A percentile compares a stretch with the other conserved stretches of the same genome.
Evolutionary conservation across 345 rosid genomes (phyloP).

Genomic region (Eucalyptus tenuipes): DNA sequence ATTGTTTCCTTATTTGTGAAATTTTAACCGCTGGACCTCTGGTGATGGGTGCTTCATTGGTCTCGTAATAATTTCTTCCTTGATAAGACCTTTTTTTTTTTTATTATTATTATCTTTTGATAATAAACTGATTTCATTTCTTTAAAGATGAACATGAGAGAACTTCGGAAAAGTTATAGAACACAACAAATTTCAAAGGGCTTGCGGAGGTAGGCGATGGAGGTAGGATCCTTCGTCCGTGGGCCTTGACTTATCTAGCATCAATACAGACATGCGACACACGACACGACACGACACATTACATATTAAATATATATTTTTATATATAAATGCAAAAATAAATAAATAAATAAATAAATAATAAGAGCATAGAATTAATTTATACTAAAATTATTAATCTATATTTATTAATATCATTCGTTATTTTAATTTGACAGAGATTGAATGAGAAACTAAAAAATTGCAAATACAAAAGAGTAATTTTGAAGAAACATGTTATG

Average conservation of each 20-base stretch:
- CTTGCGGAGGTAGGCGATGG: rapidly evolving
- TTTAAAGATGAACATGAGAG: not conserved
- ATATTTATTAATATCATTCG: no score
- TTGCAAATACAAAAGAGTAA: no score
- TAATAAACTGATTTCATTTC: not conserved
- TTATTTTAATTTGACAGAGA: no score
- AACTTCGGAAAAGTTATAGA: not conserved
- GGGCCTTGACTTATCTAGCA: rapidly evolving
- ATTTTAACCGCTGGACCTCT: not conserved
- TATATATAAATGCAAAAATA: no score
- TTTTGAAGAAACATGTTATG: rapidly evolving
- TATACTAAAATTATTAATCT: no score
- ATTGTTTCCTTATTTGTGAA: not conserved
- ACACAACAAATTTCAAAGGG: not conserved
- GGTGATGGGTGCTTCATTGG: not conserved
- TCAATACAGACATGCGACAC: rapidly evolving
- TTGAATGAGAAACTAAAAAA: no score
- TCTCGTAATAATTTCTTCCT: not conserved
- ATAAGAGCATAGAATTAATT: no score
- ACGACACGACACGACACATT: rapidly evolving
- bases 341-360: no score
- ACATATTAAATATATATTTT: no score
- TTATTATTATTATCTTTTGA: no score
- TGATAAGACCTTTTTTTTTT: not conserved
- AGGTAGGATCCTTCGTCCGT: rapidly evolving